These are phyloP conservation scores for Xylariaceae sp. DNA, from an alignment of 2,329 filamentous ascomycete genomes.

Conservation along the genomic window DNA sequence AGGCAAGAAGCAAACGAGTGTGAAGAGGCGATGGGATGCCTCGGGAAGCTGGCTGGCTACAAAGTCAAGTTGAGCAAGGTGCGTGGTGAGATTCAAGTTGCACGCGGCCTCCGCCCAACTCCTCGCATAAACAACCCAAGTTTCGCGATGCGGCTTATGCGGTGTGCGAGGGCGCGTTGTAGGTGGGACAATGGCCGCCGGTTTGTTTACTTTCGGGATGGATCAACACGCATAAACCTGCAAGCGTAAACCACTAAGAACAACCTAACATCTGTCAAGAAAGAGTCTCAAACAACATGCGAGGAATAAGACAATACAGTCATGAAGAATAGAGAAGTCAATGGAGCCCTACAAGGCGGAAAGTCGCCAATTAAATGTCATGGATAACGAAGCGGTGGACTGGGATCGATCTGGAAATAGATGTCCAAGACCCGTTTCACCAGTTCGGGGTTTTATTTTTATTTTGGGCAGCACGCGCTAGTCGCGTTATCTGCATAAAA, in stretches of 20 bases:
- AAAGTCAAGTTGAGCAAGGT: conserved; percentile 3
- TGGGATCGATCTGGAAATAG: conserved; percentile 14
- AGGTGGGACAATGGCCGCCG: conserved; percentile 3
- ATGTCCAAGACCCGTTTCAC: conserved; percentile 9
- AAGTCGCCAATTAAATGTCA: conserved; percentile 19
- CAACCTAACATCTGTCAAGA: neutral
- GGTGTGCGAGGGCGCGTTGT: conserved; percentile 11
- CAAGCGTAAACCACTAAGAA: neutral
- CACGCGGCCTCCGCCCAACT: conserved; percentile 19
- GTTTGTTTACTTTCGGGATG: conserved; percentile 28
- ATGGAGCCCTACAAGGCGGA: conserved; percentile 19
- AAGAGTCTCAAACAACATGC: neutral
- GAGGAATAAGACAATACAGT: conserved; percentile 6
- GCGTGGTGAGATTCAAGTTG: conserved; percentile 6
- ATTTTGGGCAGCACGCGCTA: conserved; percentile 10
- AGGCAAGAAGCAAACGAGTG: conserved; percentile 25
- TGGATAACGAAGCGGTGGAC: conserved; percentile 20
- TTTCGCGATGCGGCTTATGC: conserved; percentile 26
- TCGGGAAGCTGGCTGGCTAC: conserved; percentile 15
- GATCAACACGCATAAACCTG: conserved; percentile 23
- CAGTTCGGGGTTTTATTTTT: conserved; percentile 17
- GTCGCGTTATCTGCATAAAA: conserved; percentile 23
- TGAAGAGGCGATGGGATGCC: conserved; percentile 18
- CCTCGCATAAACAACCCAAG: conserved; percentile 30
- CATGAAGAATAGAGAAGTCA: conserved; percentile 12